These are phyloP conservation scores for Bretschneidera sinensis DNA, from an alignment of 345 rosid species.

Conservation along the genomic window DNA sequence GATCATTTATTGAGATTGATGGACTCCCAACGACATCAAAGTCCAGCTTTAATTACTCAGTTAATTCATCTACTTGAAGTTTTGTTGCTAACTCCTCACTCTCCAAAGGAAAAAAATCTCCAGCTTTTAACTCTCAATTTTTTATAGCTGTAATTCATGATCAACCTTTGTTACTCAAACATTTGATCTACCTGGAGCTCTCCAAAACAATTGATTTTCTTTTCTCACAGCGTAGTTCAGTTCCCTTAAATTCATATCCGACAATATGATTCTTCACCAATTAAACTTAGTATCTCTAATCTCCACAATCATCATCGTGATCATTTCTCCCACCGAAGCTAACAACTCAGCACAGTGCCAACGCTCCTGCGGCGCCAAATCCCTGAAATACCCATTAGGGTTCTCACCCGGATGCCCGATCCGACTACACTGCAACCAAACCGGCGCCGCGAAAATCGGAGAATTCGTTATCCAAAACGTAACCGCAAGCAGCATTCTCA, in stretches of 20 bases:
- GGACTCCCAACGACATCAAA: slow-evolving; percentile 32
- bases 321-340: slow-evolving; percentile 11
- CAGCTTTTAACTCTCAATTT: neutral
- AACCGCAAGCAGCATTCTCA: slow-evolving; percentile 35
- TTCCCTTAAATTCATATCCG: neutral
- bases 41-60: slow-evolving; percentile 15
- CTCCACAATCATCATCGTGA: slow-evolving; percentile 4
- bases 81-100: neutral
- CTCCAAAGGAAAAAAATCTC: neutral
- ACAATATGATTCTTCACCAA: slow-evolving; percentile 19
- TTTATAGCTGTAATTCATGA: slow-evolving; percentile 6
- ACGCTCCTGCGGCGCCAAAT: slow-evolving; percentile 35
- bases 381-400: slow-evolving; percentile 66
- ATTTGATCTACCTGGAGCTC: too few species aligned
- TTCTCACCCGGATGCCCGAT: slow-evolving; percentile 50
- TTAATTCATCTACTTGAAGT: slow-evolving; percentile 1
- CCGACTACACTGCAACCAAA: slow-evolving; percentile 28
- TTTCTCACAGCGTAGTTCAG: neutral
- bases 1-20: slow-evolving; percentile 39
- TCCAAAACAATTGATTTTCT: neutral
- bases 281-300: slow-evolving; percentile 8
- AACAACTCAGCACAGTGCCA: slow-evolving; percentile 17
- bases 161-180: neutral
- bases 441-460: slow-evolving; percentile 27
- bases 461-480: slow-evolving; percentile 48